A percentile compares a stretch with the other conserved stretches of the same genome.
phyloP scores from a whole-genome alignment of 306 rosid genomes.

The Fagus sylvatica region DNA sequence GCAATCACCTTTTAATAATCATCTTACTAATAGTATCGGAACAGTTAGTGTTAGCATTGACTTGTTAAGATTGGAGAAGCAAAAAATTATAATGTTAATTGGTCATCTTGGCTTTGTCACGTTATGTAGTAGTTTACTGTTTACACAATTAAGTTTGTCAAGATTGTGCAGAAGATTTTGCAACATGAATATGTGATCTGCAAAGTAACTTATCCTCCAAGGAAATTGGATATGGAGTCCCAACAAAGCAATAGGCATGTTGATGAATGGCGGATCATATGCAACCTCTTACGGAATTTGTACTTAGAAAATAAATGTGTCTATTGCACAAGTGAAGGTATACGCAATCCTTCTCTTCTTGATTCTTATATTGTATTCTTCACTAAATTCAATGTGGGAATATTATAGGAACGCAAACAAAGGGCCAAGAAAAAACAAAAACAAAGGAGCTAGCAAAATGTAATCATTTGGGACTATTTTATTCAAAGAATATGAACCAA shows the following conservation, averaged over 20 bases:
- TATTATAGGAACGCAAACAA: too few species aligned
- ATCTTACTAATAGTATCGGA: too few species aligned
- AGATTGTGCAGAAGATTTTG: neutral
- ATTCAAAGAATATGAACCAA: neutral
- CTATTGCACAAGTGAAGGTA: too few species aligned
- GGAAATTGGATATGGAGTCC: neutral
- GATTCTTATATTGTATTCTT: neutral
- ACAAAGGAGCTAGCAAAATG: neutral
- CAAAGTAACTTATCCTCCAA: neutral
- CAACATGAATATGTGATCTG: neutral
- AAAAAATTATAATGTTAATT: neutral
- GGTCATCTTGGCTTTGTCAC: too few species aligned
- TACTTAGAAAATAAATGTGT: too few species aligned
- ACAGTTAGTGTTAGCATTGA: too few species aligned
- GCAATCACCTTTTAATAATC: too few species aligned
- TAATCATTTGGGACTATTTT: neutral
- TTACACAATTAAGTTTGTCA: neutral
- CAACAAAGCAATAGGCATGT: neutral
- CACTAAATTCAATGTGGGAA: neutral
- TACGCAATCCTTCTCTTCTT: too few species aligned
- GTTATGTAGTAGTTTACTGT: neutral
- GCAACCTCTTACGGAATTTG: neutral
- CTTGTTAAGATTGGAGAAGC: neutral
- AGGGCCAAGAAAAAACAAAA: too few species aligned
- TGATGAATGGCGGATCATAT: neutral